These are phyloP conservation scores for Solanum rostratum DNA, from an alignment of 257 asterid species.

Conservation along the genomic window DNA sequence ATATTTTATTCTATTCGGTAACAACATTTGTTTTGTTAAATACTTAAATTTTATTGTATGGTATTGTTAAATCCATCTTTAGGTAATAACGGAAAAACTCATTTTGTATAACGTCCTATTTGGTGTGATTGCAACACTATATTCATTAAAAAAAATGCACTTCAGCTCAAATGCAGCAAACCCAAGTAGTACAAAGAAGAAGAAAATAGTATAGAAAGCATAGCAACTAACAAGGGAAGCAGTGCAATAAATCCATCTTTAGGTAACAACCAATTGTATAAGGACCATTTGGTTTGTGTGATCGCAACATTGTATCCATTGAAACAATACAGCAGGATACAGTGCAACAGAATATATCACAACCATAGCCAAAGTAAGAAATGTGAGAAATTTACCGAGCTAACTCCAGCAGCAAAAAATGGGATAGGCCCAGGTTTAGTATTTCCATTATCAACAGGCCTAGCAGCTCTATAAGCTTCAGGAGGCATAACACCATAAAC, in stretches of 20 bases:
- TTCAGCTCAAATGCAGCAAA: too few species aligned
- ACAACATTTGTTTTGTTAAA: background rate
- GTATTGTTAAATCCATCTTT: background rate
- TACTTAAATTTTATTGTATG: too few species aligned
- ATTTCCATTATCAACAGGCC: constrained; percentile 56
- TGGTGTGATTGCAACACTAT: background rate
- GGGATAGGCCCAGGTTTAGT: constrained; percentile 75
- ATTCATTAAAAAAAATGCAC: background rate
- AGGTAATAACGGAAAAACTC: background rate
- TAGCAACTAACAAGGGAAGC: too few species aligned
- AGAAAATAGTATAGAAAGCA: too few species aligned
- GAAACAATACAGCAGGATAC: background rate
- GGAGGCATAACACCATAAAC: constrained; percentile 99
- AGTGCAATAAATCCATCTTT: background rate
- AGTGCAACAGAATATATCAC: background rate
- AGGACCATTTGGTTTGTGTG: background rate
- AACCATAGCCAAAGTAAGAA: background rate
- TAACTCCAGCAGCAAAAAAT: constrained; percentile 94
- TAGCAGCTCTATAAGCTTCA: constrained; percentile 96
- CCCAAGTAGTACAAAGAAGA: too few species aligned
- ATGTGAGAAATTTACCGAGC: constrained; percentile 52
- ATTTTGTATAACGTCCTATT: background rate
- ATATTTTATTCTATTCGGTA: background rate
- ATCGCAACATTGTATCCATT: background rate
- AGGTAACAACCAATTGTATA: background rate